Evolutionary conservation across 768 basidiomycete species (phyloP), one percentile per base, ranked within the genome.

Genomic region (Daedaleopsis nitida): DNA sequence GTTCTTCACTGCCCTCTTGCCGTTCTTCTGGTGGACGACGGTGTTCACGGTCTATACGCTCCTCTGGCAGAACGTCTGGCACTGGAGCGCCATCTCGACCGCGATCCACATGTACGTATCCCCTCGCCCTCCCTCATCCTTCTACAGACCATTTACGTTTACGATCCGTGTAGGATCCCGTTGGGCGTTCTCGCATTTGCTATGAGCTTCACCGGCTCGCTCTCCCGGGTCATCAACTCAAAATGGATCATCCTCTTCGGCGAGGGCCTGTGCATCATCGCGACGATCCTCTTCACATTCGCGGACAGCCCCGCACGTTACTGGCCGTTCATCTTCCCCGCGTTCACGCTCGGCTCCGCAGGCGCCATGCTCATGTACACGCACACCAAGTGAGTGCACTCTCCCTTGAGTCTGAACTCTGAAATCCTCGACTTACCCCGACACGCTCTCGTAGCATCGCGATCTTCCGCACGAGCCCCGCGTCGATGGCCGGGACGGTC

Each of bases 401-500:
- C 52, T 21, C 21, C 14, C 19, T 32, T 12, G 8, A 43, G 10
- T 24, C 51, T 42, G 11, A 32, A 12, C 24, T 24, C n/a, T 10
- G 16, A n/a, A 16, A 1, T 38, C 48, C 32, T 21, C 43, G 21
- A 27, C 9, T 17, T 17, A 14, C 32, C 39, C 12, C 27, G 24
- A 12, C 10, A 21, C 21, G 19, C 3, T n/a, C 23, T 55, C 17
- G 9, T 56, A 84, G 81, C 65, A 80, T 85, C 49, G 81, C 82
- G 14, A 76, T 85, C 43, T 78, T 86, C 70, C 77, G 75, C 59
- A 76, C 76, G 39, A 78, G 77, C 5, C 83, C 83, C 6, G 59
- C 79, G 9, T 73, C 75, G n/a, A 78, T 81, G 66, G 76, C 82
- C 5, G 84, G 85, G 43, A 81, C 79, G 5, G 77, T 84, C 16